phyloP scores from a whole-genome alignment of 2,329 filamentous ascomycete genomes.

The Nothophaeocryptopus gaeumannii region DNA sequence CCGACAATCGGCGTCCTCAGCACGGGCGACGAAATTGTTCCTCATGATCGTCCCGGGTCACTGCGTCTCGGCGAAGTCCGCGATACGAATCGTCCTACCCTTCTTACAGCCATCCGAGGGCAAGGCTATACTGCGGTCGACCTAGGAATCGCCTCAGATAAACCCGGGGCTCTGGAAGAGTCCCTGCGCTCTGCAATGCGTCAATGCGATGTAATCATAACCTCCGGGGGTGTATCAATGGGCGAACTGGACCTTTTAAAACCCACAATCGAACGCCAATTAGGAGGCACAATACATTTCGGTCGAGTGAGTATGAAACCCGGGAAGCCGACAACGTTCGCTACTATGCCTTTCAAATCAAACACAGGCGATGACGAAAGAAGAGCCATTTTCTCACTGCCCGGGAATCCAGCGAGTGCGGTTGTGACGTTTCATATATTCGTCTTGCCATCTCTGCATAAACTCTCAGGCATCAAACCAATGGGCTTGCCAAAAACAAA shows the following conservation, averaged over 20 bases:
- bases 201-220: constrained; percentile 77
- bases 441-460: constrained; percentile 81
- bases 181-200: constrained; percentile 72
- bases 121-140: constrained; percentile 79
- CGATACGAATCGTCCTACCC: constrained; percentile 86
- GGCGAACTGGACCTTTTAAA: constrained; percentile 95
- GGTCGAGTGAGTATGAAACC: constrained; percentile 97
- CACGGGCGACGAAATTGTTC: constrained; percentile 90
- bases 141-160: constrained; percentile 78
- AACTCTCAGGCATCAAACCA: constrained; percentile 65
- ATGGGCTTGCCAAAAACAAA: constrained; percentile 69
- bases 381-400: constrained; percentile 82
- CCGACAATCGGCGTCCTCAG: constrained; percentile 84
- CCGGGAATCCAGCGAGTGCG: constrained; percentile 90
- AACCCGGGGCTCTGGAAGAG: constrained; percentile 69
- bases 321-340: constrained; percentile 95
- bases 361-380: constrained; percentile 54
- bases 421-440: constrained; percentile 93
- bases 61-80: constrained; percentile 80
- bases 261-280: constrained; percentile 83
- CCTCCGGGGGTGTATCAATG: constrained; percentile 94
- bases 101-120: constrained; percentile 72
- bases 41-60: constrained; percentile 58
- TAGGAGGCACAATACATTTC: constrained; percentile 93
- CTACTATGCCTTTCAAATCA: constrained; percentile 68